phyloP scores from a whole-genome alignment of 805 yeast genomes.

The Nakazawaea populi region DNA sequence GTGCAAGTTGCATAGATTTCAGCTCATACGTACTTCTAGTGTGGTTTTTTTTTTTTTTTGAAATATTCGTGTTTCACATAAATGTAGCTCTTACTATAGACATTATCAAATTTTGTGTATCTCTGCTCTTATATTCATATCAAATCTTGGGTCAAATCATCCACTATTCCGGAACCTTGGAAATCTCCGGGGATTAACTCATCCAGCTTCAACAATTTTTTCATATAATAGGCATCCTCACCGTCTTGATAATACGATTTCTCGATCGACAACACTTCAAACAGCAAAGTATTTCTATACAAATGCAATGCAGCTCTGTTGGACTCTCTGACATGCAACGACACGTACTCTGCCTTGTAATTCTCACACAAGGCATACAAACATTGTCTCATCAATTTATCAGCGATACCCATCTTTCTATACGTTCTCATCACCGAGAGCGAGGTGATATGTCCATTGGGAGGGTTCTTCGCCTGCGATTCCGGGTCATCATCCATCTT shows the following conservation, averaged over 20 bases:
- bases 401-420: constrained; percentile 93
- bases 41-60: no score
- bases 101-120: no score
- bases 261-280: constrained; percentile 78
- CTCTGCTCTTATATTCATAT: constrained; percentile 11
- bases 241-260: constrained; percentile 93
- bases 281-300: constrained; percentile 77
- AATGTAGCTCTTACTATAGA: no score
- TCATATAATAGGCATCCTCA: constrained; percentile 97
- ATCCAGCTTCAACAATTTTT: constrained; percentile 54
- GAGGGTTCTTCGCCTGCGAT: constrained; percentile 60
- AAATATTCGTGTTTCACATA: no score
- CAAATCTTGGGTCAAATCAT: constrained; percentile 37
- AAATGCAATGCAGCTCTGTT: constrained; percentile 92
- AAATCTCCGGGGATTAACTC: constrained; percentile 55
- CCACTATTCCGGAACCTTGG: constrained; percentile 42
- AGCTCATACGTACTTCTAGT: no score
- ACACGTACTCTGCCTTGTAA: constrained; percentile 76
- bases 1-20: no score
- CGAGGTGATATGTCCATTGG: constrained; percentile 92
- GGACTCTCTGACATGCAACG: constrained; percentile 89
- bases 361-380: constrained; percentile 75
- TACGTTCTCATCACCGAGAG: constrained; percentile 93
- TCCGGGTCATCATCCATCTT: constrained; percentile 95
- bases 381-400: constrained; percentile 76